phyloP scores from a whole-genome alignment of 441 rosid genomes.

The Gossypium gossypioides region DNA sequence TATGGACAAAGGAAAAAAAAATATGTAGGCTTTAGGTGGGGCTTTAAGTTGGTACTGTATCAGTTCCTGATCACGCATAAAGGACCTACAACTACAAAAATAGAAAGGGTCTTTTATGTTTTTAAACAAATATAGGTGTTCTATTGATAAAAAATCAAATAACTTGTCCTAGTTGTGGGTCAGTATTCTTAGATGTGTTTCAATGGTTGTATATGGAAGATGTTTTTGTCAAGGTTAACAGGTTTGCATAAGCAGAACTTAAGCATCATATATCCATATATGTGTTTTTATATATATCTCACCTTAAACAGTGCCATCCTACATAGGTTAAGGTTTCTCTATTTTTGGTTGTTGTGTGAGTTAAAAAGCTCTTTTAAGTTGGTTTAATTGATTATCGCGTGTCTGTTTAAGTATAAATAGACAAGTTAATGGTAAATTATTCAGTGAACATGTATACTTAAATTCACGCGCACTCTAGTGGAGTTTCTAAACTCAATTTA shows the following conservation, averaged over 20 bases:
- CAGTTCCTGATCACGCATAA: slow-evolving; percentile 37
- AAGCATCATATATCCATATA: too few relatives aligned
- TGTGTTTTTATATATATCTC: neutral
- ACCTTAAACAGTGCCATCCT: neutral
- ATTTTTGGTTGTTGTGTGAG: neutral
- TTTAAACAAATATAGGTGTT: neutral
- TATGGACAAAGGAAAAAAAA: slow-evolving; percentile 36
- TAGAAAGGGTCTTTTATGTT: slow-evolving; percentile 8
- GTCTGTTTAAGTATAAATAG: neutral
- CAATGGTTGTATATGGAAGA: neutral
- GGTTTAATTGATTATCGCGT: neutral
- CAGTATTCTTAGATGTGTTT: neutral
- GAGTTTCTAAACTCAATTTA: neutral
- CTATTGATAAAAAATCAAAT: neutral
- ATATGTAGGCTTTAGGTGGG: slow-evolving; percentile 67
- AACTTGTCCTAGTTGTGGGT: neutral
- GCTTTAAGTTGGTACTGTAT: slow-evolving; percentile 10
- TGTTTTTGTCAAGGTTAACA: neutral
- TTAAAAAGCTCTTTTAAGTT: neutral
- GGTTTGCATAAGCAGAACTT: too few relatives aligned
- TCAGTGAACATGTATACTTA: neutral
- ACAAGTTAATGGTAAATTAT: neutral
- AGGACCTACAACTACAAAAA: slow-evolving; percentile 34
- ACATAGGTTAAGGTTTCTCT: neutral
- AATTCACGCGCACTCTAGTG: neutral